Evolutionary conservation across 1,284 basidiomycete species (phyloP), one percentile per base, ranked within the genome.

Genomic region (Cutaneotrichosporon sp.): DNA sequence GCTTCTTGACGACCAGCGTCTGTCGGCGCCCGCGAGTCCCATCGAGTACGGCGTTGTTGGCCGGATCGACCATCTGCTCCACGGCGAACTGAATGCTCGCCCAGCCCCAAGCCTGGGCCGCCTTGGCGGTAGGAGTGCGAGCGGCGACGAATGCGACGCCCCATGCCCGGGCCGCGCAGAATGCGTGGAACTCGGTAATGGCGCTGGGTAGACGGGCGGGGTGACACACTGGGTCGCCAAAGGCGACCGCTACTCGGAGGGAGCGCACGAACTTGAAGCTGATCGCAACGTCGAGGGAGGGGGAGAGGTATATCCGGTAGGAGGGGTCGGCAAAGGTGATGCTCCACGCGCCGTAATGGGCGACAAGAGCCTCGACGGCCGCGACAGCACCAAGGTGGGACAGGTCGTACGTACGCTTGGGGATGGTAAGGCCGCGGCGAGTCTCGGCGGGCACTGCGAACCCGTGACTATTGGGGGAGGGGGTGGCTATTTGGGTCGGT

Each of bases 291-390:
- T 34, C n/a, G 43, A 56, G 58, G 25, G 43, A 52, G 13, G 27
- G 14, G 8, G 57, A 36, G n/a, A 65, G 25, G 47, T 52, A 65
- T 34, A 65, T 62, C 13, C 60, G 56, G 46, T 65, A 65, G 24
- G 57, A 56, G 2, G 63, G 54, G 34, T 65, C 63, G 2, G 45
- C 27, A 34, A 65, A 65, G 0, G 63, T 65, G 47, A 65, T 62
- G 36, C 59, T 65, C 63, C 63, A 65, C 4, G 46, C 56, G 14
- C 63, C 63, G 43, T 53, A 36, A 8, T n/a, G 14, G 1, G 57
- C 38, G 4, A 65, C 36, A 14, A 65, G 59, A 13, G 24, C 11
- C 46, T 65, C 57, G 27, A 62, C 60, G 13, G 52, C 47, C 0
- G 63, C 59, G 10, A 58, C 24, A 1, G 54, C 63, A n/a, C 27